Base-by-base conservation (phyloP, 371 early-diverging fungal species). In the Sporodiniella umbellata region DNA sequence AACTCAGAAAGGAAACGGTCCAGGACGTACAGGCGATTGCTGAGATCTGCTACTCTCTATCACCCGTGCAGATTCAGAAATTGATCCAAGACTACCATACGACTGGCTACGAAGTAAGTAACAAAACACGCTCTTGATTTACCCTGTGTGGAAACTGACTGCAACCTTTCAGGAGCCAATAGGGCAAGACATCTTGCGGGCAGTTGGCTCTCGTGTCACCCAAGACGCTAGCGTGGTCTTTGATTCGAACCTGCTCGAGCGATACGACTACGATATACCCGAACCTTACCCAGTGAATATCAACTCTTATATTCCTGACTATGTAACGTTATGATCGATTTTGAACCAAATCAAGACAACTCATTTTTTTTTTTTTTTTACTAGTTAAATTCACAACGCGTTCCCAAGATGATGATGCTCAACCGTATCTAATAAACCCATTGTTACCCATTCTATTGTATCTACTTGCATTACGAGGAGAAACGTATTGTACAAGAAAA, bases 51-150 rank as follows among this genome's bases (percentile, higher is more conserved):
- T 94, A 92, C 85, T 78, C 94, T 62, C 77, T 98, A 52, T 94
- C 92, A 53, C 89, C 94, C 2, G 86, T 90, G 1, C 97, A 97
- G 70, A 91, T 97, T 66, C 93, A 94, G 73, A 96, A 96, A 74
- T 68, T 99, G 24, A 86, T 98, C 19, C 85, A 89, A 21, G 79
- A 79, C 58, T 92, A 88, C 68, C 84, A 81, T 47, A 79, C 83
- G 43, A 79, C 85, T 8, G 89, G 89, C 53, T 89, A 88, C 59
- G 88, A 89, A 67, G 87, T 87, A 64, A 87, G 87, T 19, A 87
- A 94, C 10, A 8, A 30, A 23, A 14, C 8, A 10, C 19, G 19
- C 0, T 31, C 7, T 31, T 10, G 31, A 31, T 31, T 33, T 15
- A 22, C 19, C 8, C 42, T 26, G 18, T 38, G n/a, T n/a, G n/a